Conservation (phyloP, 139 green algal genomes). For the Micromonas commoda region DNA sequence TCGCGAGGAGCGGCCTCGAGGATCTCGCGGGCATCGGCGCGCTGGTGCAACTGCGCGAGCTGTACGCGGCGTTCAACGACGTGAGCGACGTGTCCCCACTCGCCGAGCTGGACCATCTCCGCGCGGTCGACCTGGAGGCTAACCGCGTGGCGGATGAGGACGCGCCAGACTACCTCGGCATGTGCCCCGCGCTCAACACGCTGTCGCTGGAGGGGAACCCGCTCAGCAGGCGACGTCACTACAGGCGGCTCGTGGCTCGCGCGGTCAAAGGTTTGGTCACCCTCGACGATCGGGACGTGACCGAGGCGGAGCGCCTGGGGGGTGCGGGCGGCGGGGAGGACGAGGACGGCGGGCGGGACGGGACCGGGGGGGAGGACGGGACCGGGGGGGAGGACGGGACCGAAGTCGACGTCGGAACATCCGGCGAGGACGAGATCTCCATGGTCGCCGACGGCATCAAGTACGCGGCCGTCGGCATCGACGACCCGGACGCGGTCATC, state of each 20-base stretch:
- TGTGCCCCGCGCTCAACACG: background rate
- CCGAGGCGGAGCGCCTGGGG: background rate
- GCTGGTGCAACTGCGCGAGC: constrained; percentile 25
- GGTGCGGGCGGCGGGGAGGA: background rate
- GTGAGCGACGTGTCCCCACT: constrained; percentile 12
- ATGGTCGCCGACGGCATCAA: constrained; percentile 28
- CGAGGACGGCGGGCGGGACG: background rate
- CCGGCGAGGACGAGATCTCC: background rate
- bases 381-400: background rate
- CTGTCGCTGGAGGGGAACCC: constrained; percentile 23
- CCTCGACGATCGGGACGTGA: constrained; percentile 12
- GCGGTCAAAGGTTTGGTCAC: background rate
- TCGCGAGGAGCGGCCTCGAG: background rate
- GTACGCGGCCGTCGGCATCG: constrained; percentile 25
- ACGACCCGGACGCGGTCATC: constrained; percentile 8
- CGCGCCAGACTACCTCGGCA: constrained; percentile 11
- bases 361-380: background rate
- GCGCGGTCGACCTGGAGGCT: constrained; percentile 15
- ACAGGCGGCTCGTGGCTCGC: background rate
- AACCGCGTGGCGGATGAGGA: constrained; percentile 20
- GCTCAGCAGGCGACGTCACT: background rate
- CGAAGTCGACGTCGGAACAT: background rate
- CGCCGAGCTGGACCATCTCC: constrained; percentile 23
- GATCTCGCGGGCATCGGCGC: constrained; percentile 28
- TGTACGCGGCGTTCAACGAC: constrained; percentile 38